Conservation (phyloP, 495 filamentous ascomycete genomes). For the Eremomyces bilateralis region DNA sequence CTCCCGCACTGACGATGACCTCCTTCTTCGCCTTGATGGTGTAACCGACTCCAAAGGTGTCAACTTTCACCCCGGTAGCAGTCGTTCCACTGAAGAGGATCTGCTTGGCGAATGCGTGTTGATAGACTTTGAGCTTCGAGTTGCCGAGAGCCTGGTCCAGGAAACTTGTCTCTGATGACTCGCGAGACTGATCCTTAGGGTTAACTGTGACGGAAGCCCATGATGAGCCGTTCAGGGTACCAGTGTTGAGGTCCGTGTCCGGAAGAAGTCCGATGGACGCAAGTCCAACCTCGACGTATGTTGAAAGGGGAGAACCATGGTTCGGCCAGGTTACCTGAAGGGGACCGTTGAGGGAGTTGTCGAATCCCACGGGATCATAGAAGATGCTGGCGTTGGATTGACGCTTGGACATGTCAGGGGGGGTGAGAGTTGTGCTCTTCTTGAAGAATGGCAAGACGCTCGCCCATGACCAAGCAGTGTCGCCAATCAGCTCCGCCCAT, state of each 20-base stretch:
- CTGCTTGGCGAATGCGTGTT: conserved; percentile 16
- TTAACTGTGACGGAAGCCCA: conserved; percentile 15
- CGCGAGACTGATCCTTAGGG: conserved; percentile 7
- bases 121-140: conserved; percentile 15
- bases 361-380: conserved; percentile 11
- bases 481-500: conserved; percentile 36
- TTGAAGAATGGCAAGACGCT: conserved; percentile 32
- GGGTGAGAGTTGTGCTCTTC: conserved; percentile 28
- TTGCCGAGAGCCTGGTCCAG: conserved; percentile 5
- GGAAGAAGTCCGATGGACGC: conserved; percentile 15
- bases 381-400: conserved; percentile 7
- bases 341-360: conserved; percentile 7
- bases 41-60: conserved; percentile 16
- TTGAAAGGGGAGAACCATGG: conserved; percentile 8
- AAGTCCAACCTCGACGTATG: conserved; percentile 19
- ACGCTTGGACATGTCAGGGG: conserved; percentile 21
- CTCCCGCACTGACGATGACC: conserved; percentile 18
- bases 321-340: conserved; percentile 11
- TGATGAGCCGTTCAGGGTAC: conserved; percentile 16
- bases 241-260: conserved; percentile 15
- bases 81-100: conserved; percentile 17
- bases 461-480: conserved; percentile 31
- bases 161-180: conserved; percentile 11
- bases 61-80: conserved; percentile 20
- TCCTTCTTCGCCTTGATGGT: conserved; percentile 17